Evolutionary conservation across 768 basidiomycete species (phyloP).

Genomic region (Daedaleopsis nitida): DNA sequence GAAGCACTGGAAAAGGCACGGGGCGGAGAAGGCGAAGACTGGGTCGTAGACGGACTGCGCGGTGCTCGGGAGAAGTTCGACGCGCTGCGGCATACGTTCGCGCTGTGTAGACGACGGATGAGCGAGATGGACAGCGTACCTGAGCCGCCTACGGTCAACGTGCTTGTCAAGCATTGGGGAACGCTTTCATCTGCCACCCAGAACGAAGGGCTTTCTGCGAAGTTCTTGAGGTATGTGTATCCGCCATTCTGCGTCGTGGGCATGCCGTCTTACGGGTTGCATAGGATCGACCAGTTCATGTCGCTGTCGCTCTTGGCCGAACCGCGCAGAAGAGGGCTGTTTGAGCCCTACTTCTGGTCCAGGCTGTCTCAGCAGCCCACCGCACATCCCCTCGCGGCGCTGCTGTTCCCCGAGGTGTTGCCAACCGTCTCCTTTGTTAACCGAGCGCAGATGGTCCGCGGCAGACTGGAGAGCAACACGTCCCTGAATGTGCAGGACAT

Average conservation of each 20-base stretch:
- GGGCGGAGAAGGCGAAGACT: slow-evolving; percentile 45
- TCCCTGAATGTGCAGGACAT: slow-evolving; percentile 55
- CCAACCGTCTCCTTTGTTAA: slow-evolving; percentile 71
- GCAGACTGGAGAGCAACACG: slow-evolving; percentile 65
- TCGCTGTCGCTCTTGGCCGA: slow-evolving; percentile 76
- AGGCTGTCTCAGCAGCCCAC: slow-evolving; percentile 40
- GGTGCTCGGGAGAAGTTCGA: slow-evolving; percentile 53
- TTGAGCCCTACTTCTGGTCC: slow-evolving; percentile 78
- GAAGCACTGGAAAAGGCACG: slow-evolving; percentile 49
- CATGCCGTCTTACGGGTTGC: not conserved
- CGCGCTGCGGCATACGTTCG: slow-evolving; percentile 49
- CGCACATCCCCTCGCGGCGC: slow-evolving; percentile 56
- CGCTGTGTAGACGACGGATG: slow-evolving; percentile 47
- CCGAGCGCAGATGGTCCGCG: slow-evolving; percentile 61
- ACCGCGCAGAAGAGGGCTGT: slow-evolving; percentile 70
- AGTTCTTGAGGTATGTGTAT: slow-evolving; percentile 61
- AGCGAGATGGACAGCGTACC: slow-evolving; percentile 25
- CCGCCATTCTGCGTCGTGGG: not conserved
- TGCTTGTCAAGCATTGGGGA: slow-evolving; percentile 60
- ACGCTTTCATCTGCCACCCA: slow-evolving; percentile 42
- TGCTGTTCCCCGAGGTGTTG: slow-evolving; percentile 76
- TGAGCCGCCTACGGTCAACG: slow-evolving; percentile 41
- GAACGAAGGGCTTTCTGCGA: slow-evolving; percentile 47
- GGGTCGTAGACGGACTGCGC: slow-evolving; percentile 43
- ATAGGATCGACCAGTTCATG: slow-evolving; percentile 76